Base-by-base conservation (phyloP, 2,329 filamentous ascomycete species). In the Aspergillus awamori region DNA sequence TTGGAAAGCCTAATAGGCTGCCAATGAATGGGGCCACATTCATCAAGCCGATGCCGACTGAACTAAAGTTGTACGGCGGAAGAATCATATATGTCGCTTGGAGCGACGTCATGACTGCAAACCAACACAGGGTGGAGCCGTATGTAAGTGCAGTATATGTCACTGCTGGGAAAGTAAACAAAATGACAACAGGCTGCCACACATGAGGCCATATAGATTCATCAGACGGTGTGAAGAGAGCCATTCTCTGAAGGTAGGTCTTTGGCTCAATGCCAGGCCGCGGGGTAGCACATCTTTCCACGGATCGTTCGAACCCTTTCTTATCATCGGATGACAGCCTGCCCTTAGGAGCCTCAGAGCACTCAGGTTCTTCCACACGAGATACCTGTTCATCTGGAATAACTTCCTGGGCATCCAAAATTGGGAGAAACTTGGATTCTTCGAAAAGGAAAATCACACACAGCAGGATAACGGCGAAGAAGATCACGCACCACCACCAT, bases 81-180 rank as follows among this genome's bases (percentile, higher is more conserved):
- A 68, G 28, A 8, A 75, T 64, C 65, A 82, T 74, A 58, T 73
- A 76, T 1, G 70, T 72, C 6, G 76, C 76, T 17, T 73, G 67
- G 0, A 70, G 71, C 0, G 76, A 77, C 1, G 72, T 72, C 51
- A 80, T 71, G 43, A 82, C 71, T 1, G 75, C 74, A 3, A 72
- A 70, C 70, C 72, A 79, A 6, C 76, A 74, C 0, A 80, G 64
- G 13, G 79, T 63, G 7, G 74, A 69, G 1, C 76, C 79, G 26
- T 78, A 80, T 33, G 75, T 69, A 1, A 81, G 28, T 2, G 76
- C 74, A 3, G 76, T 77, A 56, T 77, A 81, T 33, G 75, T 58
- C 17, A 81, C 75, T 1, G 77, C 77, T 2, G 93, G 93, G 8
- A 81, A 75, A 0, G 63, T 61, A 28, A 69, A 65, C 6, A 79